Evolutionary conservation across 306 rosid genomes (phyloP), one percentile per base, ranked within the genome.

Genomic region (Castanopsis chinensis): DNA sequence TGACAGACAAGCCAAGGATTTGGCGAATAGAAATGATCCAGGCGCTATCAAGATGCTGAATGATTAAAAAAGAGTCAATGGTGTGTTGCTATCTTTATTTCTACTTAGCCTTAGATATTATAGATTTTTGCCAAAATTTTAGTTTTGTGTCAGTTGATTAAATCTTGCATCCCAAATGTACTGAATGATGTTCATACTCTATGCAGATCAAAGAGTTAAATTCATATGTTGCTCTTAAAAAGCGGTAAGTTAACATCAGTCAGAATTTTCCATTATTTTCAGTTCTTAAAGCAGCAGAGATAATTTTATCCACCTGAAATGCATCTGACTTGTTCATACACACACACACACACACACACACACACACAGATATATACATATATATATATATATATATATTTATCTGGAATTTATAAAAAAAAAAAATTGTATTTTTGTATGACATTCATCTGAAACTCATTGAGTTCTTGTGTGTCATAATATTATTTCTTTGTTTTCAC

Each of bases 131-230:
- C 55, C 15, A 32, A 56, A 78, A 19, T 57, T 61, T 70, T 73
- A 17, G 7, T 35, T 19, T 56, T 43, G 51, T 56, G 21, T 69
- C 53, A 3, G 3, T 55, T 15, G 49, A 69, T 58, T 61, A 61
- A 64, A 9, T 13, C 20, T 19, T 58, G 55, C 53, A n/a, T 76
- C 49, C 28, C 68, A 71, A 73, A 8, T 12, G 54, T 41, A 28
- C 78, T 85, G 52, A 87, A 25, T 74, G 76, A 56, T 80, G 65
- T 83, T n/a, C 69, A 28, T 73, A 64, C 81, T 70, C 54, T 33
- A 18, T 88, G 94, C 98, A 95, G 99, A 86, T 93, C 87, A 93
- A 95, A 84, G 99, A 93, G 89, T 83, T 95, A 82, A 95, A 93
- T 76, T 90, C 99, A 70, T 91, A 92, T 78, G 99, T 95, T 84